These are phyloP conservation scores for Phialocephala subalpina DNA, from an alignment of 2,329 filamentous ascomycete species.

Conservation along the genomic window DNA sequence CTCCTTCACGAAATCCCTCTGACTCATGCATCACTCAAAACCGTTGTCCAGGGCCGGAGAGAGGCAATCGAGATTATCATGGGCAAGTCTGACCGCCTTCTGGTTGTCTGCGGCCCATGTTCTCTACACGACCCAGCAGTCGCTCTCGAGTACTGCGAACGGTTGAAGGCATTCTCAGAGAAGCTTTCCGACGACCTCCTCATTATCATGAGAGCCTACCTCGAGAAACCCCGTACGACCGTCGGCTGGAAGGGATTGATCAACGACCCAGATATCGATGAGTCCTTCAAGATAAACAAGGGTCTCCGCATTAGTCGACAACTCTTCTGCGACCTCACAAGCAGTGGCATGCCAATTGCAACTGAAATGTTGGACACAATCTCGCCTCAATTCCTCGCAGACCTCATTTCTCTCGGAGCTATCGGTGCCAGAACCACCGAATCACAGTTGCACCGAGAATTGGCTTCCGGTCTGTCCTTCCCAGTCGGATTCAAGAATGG, in stretches of 20 bases:
- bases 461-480: constrained; percentile 94
- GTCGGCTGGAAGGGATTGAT: constrained; percentile 99
- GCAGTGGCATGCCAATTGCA: constrained; percentile 90
- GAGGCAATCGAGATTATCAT: constrained; percentile 55
- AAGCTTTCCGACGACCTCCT: constrained; percentile 84
- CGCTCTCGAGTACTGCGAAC: constrained; percentile 86
- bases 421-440: constrained; percentile 97
- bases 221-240: constrained; percentile 97
- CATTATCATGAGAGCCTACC: constrained; percentile 98
- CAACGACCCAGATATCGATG: constrained; percentile 98
- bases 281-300: constrained; percentile 99
- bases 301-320: constrained; percentile 90
- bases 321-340: constrained; percentile 91
- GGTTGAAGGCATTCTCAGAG: constrained; percentile 78
- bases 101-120: constrained; percentile 95
- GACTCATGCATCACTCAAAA: constrained; percentile 66
- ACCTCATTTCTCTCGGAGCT: constrained; percentile 93
- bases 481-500: constrained; percentile 99
- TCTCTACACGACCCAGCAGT: constrained; percentile 93
- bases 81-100: constrained; percentile 72
- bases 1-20: constrained; percentile 87
- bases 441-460: constrained; percentile 93
- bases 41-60: constrained; percentile 75
- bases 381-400: constrained; percentile 95
- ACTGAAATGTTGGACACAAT: constrained; percentile 99